Evolutionary conservation across 208 protist genomes (phyloP).

Genomic region (Acanthamoeba castellanii): DNA sequence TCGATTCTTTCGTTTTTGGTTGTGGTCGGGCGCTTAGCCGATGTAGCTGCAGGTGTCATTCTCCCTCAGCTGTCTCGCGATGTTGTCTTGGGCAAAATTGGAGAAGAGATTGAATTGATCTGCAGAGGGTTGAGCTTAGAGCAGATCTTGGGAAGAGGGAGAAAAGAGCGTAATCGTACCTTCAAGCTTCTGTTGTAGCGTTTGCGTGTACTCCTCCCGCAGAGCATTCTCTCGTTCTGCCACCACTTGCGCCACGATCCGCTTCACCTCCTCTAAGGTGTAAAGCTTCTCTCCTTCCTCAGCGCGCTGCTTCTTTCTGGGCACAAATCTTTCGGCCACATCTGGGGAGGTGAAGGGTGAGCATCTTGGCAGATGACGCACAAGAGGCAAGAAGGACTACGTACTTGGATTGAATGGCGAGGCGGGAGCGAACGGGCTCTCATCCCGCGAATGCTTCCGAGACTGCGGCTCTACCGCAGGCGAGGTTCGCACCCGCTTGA

Average conservation of each 20-base stretch:
- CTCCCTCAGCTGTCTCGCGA: constrained; percentile 21
- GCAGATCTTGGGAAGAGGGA: not conserved
- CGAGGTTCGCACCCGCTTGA: constrained; percentile 45
- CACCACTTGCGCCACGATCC: constrained; percentile 42
- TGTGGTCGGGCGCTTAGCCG: not conserved
- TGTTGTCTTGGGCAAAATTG: constrained; percentile 56
- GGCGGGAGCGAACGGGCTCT: not conserved
- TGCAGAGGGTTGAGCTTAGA: not conserved
- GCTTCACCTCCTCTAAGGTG: constrained; percentile 69
- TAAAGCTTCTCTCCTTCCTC: constrained; percentile 46
- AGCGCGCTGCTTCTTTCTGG: not conserved
- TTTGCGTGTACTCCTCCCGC: constrained; percentile 29
- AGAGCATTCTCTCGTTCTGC: constrained; percentile 43
- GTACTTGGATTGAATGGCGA: constrained; percentile 39
- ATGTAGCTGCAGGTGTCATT: constrained; percentile 48
- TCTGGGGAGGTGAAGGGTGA: not conserved
- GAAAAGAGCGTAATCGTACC: not conserved
- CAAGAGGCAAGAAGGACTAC: not conserved
- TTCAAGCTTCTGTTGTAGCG: constrained; percentile 35
- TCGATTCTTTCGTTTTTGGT: not conserved
- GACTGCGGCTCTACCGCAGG: not conserved
- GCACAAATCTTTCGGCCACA: constrained; percentile 8
- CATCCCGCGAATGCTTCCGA: constrained; percentile 3
- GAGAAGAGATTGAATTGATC: constrained; percentile 71
- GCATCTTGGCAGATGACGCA: not conserved